Percentiles rank a stretch among this genome's conserved stretches.
Conservation (phyloP, 805 yeast species). For the Wickerhamomyces strasburgensis region DNA sequence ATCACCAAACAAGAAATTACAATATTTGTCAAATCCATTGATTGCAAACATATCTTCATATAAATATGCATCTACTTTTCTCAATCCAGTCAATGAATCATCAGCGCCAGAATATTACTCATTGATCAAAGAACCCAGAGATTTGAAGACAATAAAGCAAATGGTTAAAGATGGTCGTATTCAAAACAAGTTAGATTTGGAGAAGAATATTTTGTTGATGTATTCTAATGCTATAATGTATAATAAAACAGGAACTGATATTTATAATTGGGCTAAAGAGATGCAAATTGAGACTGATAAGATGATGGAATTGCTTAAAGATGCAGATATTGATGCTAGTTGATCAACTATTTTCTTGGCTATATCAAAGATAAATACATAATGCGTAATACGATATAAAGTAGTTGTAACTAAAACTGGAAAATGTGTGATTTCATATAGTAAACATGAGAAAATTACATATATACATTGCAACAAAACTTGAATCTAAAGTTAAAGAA, state of each 20-base stretch:
- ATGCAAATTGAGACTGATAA: constrained; percentile 66
- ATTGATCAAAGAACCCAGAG: constrained; percentile 59
- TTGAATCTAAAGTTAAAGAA: too few relatives aligned
- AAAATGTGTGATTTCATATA: too few relatives aligned
- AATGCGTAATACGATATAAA: too few relatives aligned
- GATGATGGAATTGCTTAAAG: constrained; percentile 53
- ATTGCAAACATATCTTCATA: constrained; percentile 63
- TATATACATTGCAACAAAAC: neutral
- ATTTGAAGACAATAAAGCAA: constrained; percentile 56
- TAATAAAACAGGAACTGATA: constrained; percentile 59
- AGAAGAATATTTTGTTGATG: constrained; percentile 68
- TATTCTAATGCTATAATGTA: constrained; percentile 83
- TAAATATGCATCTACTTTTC: constrained; percentile 67
- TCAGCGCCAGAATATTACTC: constrained; percentile 68
- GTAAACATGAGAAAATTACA: neutral
- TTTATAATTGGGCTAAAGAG: constrained; percentile 56
- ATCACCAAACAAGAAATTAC: constrained; percentile 47
- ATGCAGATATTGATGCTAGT: constrained; percentile 33
- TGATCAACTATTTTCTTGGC: too few relatives aligned
- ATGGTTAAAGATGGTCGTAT: constrained; percentile 56
- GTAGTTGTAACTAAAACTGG: too few relatives aligned
- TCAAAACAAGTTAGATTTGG: constrained; percentile 44
- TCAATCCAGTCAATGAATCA: constrained; percentile 59
- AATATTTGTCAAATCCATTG: constrained; percentile 54
- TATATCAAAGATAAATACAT: too few relatives aligned